phyloP scores from a whole-genome alignment of 805 yeast species.

The Ogataea nonfermentans region DNA sequence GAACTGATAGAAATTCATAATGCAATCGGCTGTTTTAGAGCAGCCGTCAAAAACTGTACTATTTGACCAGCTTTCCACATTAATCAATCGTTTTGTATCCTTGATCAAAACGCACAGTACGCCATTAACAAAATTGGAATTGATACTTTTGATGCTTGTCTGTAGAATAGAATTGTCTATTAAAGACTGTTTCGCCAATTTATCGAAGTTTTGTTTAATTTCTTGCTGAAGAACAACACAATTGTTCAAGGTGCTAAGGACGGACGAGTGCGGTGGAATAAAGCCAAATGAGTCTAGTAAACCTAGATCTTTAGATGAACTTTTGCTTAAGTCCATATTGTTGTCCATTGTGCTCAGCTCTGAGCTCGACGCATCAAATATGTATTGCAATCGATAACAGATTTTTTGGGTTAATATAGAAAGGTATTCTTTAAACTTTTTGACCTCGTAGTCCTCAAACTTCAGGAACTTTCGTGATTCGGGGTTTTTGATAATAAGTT shows the following conservation, averaged over 20 bases:
- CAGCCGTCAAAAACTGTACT: slow-evolving; percentile 32
- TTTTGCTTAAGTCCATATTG: background rate
- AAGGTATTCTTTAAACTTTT: slow-evolving; percentile 35
- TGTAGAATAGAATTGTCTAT: slow-evolving; percentile 26
- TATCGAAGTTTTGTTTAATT: slow-evolving; percentile 33
- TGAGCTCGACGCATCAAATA: slow-evolving; percentile 37
- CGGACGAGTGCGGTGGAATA: slow-evolving; percentile 63
- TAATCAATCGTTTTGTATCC: slow-evolving; percentile 25
- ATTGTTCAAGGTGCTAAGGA: slow-evolving; percentile 56
- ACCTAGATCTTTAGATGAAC: slow-evolving; percentile 10
- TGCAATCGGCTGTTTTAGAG: slow-evolving; percentile 38
- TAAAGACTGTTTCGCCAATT: slow-evolving; percentile 37
- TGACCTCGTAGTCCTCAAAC: slow-evolving; percentile 44
- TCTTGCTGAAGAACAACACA: slow-evolving; percentile 45
- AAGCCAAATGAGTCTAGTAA: slow-evolving; percentile 43
- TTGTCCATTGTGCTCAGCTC: slow-evolving; percentile 33
- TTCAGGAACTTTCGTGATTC: slow-evolving; percentile 33
- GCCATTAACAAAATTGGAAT: slow-evolving; percentile 28
- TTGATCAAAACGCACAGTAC: slow-evolving; percentile 25
- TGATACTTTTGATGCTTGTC: slow-evolving; percentile 22
- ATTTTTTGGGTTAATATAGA: slow-evolving; percentile 28
- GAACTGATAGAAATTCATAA: slow-evolving; percentile 38
- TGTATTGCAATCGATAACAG: slow-evolving; percentile 27
- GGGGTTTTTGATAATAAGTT: slow-evolving; percentile 11
- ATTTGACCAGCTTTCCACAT: slow-evolving; percentile 40